phyloP scores from a whole-genome alignment of 345 rosid genomes.

The Eucalyptus victrix region DNA sequence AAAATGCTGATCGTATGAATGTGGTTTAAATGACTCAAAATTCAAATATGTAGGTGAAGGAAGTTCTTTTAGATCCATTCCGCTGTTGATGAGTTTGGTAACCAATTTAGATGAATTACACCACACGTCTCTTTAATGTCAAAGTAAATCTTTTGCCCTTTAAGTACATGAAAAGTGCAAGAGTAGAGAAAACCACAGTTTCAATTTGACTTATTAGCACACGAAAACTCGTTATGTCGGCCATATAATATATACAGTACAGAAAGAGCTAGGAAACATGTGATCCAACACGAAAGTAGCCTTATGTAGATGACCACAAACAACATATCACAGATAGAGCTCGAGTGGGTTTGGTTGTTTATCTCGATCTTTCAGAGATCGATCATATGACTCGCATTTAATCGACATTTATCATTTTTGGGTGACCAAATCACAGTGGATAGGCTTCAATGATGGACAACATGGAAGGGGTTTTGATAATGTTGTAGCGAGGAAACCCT shows the following conservation, averaged over 20 bases:
- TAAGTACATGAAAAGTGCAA: background rate
- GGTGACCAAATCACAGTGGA: background rate
- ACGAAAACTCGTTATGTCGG: background rate
- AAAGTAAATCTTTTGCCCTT: background rate
- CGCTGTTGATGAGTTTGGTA: background rate
- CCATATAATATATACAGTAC: background rate
- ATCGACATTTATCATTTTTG: background rate
- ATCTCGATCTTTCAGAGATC: background rate
- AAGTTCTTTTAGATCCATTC: background rate
- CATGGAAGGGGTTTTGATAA: slow-evolving; percentile 2
- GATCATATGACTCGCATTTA: background rate
- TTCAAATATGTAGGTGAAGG: background rate
- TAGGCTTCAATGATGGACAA: slow-evolving; percentile 11
- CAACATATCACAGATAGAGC: background rate
- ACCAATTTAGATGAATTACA: background rate
- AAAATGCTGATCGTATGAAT: background rate
- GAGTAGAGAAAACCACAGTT: background rate
- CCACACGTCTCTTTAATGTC: background rate
- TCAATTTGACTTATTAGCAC: background rate
- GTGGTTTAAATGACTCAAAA: background rate
- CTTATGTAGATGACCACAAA: background rate
- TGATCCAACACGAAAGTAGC: background rate
- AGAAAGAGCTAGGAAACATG: background rate
- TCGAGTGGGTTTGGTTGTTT: background rate
- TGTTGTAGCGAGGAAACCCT: slow-evolving; percentile 13